Base-by-base conservation (phyloP, 768 basidiomycete species). In the Coprinellus micaceus region DNA sequence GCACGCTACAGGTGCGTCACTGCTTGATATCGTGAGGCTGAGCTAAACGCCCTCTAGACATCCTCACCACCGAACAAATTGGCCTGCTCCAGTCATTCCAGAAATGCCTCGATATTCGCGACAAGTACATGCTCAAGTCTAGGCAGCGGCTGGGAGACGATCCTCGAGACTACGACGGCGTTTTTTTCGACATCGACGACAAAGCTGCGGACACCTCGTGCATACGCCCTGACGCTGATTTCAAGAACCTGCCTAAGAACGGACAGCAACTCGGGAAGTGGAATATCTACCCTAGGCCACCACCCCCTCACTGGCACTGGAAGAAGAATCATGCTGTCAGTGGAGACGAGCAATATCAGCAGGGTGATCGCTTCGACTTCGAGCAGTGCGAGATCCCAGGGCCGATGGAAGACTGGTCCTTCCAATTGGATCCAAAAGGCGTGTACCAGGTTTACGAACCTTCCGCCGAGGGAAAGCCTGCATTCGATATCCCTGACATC, bases 251-350 rank as follows among this genome's bases (percentile, higher is more conserved):
- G 60, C 22, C 55, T 54, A 33, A 52, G 37, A 36, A 51, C 48
- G 58, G 57, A 41, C 45, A 24, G 61, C 58, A 56, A 49, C 74
- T 79, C 61, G 63, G 81, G 36, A 74, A 82, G 3, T 99, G 97
- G 97, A 82, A 80, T 53, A 89, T 98, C 61, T 97, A 97, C 63
- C 97, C 97, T 0, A 80, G 77, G 11, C 95, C 97, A 4, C 97
- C 97, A 0, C 91, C 92, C 2, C 96, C 95, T 0, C 94, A 94
- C 63, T 99, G 97, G 97, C 92, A 93, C 64, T 94, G 90, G 86
- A 80, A 75, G 39, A 75, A 82, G 46, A 73, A 81, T 48, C 68
- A 78, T 11, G 73, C 72, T 7, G 74, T 80, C 30, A 81, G 77
- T 56, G 61, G 73, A 10, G 78, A 77, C 49, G 71, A 71, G 29